Conservation (phyloP, 2,329 filamentous ascomycete species). For the Fusarium compactum region DNA sequence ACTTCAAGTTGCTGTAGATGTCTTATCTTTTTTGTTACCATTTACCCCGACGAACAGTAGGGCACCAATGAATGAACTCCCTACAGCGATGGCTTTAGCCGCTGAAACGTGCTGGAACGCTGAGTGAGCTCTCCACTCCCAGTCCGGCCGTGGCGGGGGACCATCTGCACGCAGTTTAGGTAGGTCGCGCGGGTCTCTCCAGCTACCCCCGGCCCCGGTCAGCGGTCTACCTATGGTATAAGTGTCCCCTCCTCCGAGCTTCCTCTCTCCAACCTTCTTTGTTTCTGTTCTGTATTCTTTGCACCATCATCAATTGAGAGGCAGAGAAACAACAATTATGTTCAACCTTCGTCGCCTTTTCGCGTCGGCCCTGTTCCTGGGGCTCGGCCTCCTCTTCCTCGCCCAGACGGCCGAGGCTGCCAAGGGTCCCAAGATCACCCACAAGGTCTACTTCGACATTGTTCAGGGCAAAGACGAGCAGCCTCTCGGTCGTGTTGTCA, state of each 20-base stretch:
- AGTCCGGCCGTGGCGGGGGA: conserved; percentile 22
- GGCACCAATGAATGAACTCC: conserved; percentile 18
- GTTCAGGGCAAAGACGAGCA: conserved; percentile 82
- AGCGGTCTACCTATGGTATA: conserved; percentile 39
- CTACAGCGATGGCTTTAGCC: conserved; percentile 23
- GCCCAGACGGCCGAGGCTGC: conserved; percentile 78
- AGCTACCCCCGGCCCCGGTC: conserved; percentile 34
- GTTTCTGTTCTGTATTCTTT: conserved; percentile 22
- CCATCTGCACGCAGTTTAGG: conserved; percentile 24
- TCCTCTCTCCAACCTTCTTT: conserved; percentile 27
- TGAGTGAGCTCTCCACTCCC: conserved; percentile 32
- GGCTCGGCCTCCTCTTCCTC: conserved; percentile 80
- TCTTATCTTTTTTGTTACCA: conserved; percentile 14
- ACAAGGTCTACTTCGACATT: conserved; percentile 94
- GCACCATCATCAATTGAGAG: conserved; percentile 31
- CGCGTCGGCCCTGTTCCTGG: conserved; percentile 79
- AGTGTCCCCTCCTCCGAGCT: conserved; percentile 42
- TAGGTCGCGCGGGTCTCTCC: conserved; percentile 20
- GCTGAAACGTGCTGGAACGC: conserved; percentile 46
- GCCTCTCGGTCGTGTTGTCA: conserved; percentile 78
- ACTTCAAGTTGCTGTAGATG: not conserved
- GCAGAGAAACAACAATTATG: conserved; percentile 66
- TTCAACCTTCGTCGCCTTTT: conserved; percentile 78
- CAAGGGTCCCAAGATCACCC: conserved; percentile 94
- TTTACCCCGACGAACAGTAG: not conserved